These are phyloP conservation scores for Vitis hybrid DNA, from an alignment of 177 flowering plant genomes.

Conservation along the genomic window DNA sequence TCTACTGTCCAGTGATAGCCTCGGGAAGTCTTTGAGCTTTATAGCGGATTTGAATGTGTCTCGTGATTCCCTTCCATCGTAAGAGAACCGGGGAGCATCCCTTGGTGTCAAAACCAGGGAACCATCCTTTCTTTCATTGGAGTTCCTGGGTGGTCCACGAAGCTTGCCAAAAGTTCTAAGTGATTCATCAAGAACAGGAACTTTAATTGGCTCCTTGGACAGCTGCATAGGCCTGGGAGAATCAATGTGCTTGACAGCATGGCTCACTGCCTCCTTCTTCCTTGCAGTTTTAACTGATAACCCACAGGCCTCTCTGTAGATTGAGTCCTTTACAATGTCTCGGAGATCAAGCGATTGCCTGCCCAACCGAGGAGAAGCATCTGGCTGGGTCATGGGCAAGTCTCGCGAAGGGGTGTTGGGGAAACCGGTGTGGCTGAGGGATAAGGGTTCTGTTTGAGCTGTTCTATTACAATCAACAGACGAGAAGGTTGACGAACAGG, in stretches of 20 bases:
- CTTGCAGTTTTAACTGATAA: conserved; percentile 31
- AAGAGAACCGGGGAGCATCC: conserved; percentile 55
- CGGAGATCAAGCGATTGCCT: conserved; percentile 28
- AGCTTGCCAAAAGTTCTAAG: conserved; percentile 21
- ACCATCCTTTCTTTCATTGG: conserved; percentile 25
- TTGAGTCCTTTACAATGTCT: conserved; percentile 44
- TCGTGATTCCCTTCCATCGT: conserved; percentile 54
- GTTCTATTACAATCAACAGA: conserved; percentile 39
- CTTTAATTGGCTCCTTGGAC: conserved; percentile 15
- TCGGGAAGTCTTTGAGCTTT: conserved; percentile 56
- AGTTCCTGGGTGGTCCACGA: conserved; percentile 18
- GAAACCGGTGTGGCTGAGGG: conserved; percentile 10
- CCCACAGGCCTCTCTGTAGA: conserved; percentile 42
- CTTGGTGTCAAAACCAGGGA: conserved; percentile 11
- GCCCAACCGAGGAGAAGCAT: conserved; percentile 12
- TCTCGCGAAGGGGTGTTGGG: conserved; percentile 12
- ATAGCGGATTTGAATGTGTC: conserved; percentile 30
- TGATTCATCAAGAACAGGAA: conserved; percentile 27
- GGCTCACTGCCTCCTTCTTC: conserved; percentile 24
- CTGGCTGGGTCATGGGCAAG: conserved; percentile 11
- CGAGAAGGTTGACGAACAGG: conserved; percentile 52
- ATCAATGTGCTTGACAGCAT: conserved; percentile 40
- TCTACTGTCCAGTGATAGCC: conserved; percentile 68
- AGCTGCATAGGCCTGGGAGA: conserved; percentile 51
- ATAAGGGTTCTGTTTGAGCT: conserved; percentile 24